Evolutionary conservation across 2,329 filamentous ascomycete species (phyloP), one percentile per base, ranked within the genome.

Genomic region (Curvularia hawaiiensis): DNA sequence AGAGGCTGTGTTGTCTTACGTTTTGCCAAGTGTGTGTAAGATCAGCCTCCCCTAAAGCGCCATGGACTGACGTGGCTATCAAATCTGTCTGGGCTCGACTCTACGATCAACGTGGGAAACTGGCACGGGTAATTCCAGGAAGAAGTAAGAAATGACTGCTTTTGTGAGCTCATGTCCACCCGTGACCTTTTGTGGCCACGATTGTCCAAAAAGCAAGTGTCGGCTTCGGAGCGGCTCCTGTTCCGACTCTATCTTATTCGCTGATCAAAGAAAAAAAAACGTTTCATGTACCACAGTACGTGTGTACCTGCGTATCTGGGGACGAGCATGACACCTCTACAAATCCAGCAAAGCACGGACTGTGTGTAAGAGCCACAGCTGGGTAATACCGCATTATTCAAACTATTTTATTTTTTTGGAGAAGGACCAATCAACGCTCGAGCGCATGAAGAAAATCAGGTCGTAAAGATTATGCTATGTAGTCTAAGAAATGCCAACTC

Each of bases 101-200:
- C 24, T 30, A 20, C n/a, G 12, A 38, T 43, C n/a, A 52, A 46
- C 40, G 31, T 41, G 22, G 50, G 31, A 35, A 22, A 28, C 50
- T 30, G 41, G 50, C 10, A 35, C 44, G n/a, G 28, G 31, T n/a
- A 28, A 26, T n/a, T 35, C 18, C 44, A 26, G 26, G 20, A 40
- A 48, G 26, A 49, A 48, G 50, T 14, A 46, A 28, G 10, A 39
- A 30, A 20, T 52, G 22, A 11, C n/a, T 52, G 41, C 31, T 52
- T 46, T 38, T 39, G 31, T 14, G 30, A 45, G 31, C 16, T 30
- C 3, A 26, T 1, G 16, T 30, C 35, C 26, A n/a, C 39, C 24
- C n/a, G n/a, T 16, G 35, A 14, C 4, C 11, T 40, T 22, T 24
- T 20, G 24, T 28, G 26, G 20, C 18, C 16, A 39, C 35, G 20